Evolutionary conservation across 129 eudicot genomes (phyloP).

Genomic region (Arctium minus): DNA sequence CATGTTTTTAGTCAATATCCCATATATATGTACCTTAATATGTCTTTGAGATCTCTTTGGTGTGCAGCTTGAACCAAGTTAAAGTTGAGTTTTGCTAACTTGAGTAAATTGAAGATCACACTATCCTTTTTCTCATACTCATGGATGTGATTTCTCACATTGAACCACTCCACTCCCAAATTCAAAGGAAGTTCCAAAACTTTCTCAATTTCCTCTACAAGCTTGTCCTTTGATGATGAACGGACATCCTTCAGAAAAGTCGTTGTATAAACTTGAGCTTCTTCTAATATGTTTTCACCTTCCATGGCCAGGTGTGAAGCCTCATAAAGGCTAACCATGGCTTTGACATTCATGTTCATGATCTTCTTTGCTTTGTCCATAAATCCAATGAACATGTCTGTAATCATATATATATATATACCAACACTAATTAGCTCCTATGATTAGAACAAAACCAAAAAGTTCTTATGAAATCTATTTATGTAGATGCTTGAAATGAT

Average conservation of each 20-base stretch:
- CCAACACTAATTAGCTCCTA: background rate
- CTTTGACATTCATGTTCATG: conserved; percentile 1
- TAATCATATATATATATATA: background rate
- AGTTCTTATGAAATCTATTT: background rate
- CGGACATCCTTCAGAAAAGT: background rate
- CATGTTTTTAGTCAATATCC: background rate
- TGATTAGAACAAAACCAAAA: background rate
- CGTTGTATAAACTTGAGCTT: background rate
- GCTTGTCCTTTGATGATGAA: background rate
- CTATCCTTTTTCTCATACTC: background rate
- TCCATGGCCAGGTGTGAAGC: conserved; percentile 28
- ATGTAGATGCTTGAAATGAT: background rate
- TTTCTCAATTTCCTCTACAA: background rate
- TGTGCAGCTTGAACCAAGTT: conserved; percentile 27
- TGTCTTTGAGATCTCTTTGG: conserved; percentile 26
- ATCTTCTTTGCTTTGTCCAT: background rate
- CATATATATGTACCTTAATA: conserved; percentile 12
- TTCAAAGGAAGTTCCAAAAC: conserved; percentile 25
- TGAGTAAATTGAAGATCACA: background rate
- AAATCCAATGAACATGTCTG: conserved; percentile 24
- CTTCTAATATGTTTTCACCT: conserved; percentile 26
- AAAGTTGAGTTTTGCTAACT: conserved; percentile 27
- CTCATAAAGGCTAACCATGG: conserved; percentile 27
- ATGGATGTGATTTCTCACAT: conserved; percentile 21
- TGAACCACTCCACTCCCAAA: conserved; percentile 29